Evolutionary conservation across 2,329 filamentous ascomycete genomes (phyloP), one percentile per base, ranked within the genome.

Genomic region (Fusarium concolor): DNA sequence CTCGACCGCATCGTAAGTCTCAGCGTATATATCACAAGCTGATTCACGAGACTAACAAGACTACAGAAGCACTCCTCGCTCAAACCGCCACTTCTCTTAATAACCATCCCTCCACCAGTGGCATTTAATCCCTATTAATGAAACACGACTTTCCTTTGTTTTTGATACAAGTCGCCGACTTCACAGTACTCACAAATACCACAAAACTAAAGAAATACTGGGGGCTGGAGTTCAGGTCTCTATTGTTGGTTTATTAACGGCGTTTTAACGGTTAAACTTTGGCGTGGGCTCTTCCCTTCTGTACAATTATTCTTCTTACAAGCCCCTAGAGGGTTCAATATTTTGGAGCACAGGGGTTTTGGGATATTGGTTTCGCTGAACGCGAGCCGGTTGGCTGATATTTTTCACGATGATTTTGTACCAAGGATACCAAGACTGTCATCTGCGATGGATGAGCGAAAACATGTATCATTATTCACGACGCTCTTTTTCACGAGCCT

Each of bases 1-100:
- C 65, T 85, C 86, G 6, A 84, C 82, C 56, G 80, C 82, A 57
- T 82, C 84, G 86, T 89, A 78, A 83, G 85, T 81, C 10, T 17
- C 8, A 28, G 18, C 10, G 10, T 17, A 17, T 10, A 20, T 12
- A 14, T 10, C 5, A 18, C 17, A 15, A 37, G 11, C 10, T 44
- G 33, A 3, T 29, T 4, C 11, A 10, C 5, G 5, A 20, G 9
- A 50, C 53, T 50, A 37, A 45, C 20, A 33, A 20, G 6, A 9
- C 10, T 22, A 10, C 18, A 79, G 81, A 58, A 73, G 74, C 71
- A 83, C 82, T 6, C 81, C 82, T 47, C 82, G 83, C 62, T 86
- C 83, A 71, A 85, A 84, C 69, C 83, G 80, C 43, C 77, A 80
- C 50, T 78, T 79, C 53, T 77, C 71, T 66, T 71, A 65, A 70